Base-by-base conservation (phyloP, 768 basidiomycete species). In the Calocybe indica region DNA sequence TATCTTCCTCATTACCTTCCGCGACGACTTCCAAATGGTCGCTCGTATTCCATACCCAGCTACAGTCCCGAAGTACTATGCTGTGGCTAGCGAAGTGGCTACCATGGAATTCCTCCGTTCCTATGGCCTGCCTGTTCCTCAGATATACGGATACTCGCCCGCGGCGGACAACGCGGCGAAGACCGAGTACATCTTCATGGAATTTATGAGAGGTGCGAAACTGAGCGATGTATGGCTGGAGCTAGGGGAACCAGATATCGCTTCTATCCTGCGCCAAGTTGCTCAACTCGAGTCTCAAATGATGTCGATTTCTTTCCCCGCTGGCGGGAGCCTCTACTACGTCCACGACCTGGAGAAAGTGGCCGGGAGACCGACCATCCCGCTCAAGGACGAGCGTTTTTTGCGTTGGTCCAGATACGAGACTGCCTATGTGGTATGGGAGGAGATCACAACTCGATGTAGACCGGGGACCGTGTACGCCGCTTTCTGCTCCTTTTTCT, bases 251-350 rank as follows among this genome's bases (percentile, higher is more conserved):
- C 10, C 2, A 47, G 67, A 74, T 5, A 60, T 75, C 55, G 49
- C 58, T 54, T 76, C 73, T 0, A 40, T 78, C 62, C 44, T 65
- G 50, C 68, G 65, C 43, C 73, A 79, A 53, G 61, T 79, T 58
- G 63, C 55, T 59, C 28, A 76, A 52, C 63, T 80, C 55, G 75
- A 79, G 60, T 66, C 71, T 0, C 46, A 52, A 6, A 73, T 77
- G 66, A 76, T 75, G 75, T 70, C 68, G 13, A 62, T 70, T 35
- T 1, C 65, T 50, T 77, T 77, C 54, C 75, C 73, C 13, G 74
- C 72, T 62, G 71, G 74, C 42, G 73, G 76, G 64, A 74, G 74
- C 64, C 64, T 78, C 0, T 78, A 77, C 63, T 78, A 65, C 44
- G 38, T 65, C 8, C 6, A 70, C 10, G 76, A 79, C 65, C 48